Percentiles rank a stretch among this genome's conserved stretches.
Evolutionary conservation across 345 rosid genomes (phyloP).

Genomic region (Carallia pectinifolia): DNA sequence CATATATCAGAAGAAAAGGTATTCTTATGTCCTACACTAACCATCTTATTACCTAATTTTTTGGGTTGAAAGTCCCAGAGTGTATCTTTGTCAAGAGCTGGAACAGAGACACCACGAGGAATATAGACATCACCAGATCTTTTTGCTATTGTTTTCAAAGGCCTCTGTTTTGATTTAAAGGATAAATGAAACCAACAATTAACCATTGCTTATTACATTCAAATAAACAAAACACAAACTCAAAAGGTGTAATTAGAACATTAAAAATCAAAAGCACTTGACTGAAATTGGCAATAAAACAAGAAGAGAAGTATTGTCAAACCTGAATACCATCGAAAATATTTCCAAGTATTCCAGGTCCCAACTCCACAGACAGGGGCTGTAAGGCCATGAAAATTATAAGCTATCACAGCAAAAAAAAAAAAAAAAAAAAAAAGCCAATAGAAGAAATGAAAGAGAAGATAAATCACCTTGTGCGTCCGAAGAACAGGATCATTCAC

Average conservation of each 20-base stretch:
- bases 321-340: constrained; percentile 99
- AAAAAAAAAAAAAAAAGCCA: background rate
- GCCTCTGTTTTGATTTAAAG: constrained; percentile 55
- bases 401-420: constrained; percentile 16
- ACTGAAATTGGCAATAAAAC: background rate
- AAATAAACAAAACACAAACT: constrained; percentile 2
- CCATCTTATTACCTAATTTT: constrained; percentile 55
- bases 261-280: background rate
- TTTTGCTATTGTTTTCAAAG: constrained; percentile 93
- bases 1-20: background rate
- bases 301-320: constrained; percentile 12
- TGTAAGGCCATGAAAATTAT: constrained; percentile 39
- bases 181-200: constrained; percentile 4
- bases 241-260: background rate
- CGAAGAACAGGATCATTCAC: constrained; percentile 97
- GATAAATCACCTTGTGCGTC: constrained; percentile 69
- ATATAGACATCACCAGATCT: constrained; percentile 96
- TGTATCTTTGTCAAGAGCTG: constrained; percentile 91
- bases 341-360: constrained; percentile 99
- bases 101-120: constrained; percentile 99
- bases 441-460: background rate
- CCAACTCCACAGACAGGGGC: constrained; percentile 98
- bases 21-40: too few species aligned
- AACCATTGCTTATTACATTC: background rate
- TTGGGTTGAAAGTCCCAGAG: constrained; percentile 98